Evolutionary conservation across 768 basidiomycete species (phyloP), one percentile per base, ranked within the genome.

Genomic region (Pleurotus platypus): DNA sequence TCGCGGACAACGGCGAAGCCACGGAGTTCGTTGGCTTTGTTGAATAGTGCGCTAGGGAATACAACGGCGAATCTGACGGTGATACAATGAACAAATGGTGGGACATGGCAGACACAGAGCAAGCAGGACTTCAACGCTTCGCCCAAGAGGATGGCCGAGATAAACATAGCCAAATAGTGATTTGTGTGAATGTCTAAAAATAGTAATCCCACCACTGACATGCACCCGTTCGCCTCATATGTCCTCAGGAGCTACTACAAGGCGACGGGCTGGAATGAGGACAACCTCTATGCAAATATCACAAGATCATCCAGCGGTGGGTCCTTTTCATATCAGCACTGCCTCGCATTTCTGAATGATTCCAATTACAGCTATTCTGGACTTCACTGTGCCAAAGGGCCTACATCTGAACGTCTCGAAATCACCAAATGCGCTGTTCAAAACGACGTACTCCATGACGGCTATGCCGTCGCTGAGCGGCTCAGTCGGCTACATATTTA

Each of bases 231-330:
- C 65, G 87, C 91, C 39, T 83, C 90, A 12, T 92, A 93, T 74
- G 88, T 98, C 57, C 78, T 98, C 38, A 87, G 89, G 61, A 87
- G 81, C 69, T 98, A 96, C 72, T 94, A 93, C 77, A 82, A 83
- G 62, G 86, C 85, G n/a, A 97, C 93, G 30, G 91, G 92, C 60
- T 98, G 96, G 96, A 94, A 94, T 64, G 92, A 96, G 68, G 95
- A 98, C 71, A 96, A 96, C 65, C 77, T 96, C 18, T 98, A 92
- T 66, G 84, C 89, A 2, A 92, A 95, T 62, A 64, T 98, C 45
- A 97, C 93, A 1, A 84, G 92, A 55, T 90, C 93, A 37, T 96
- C 94, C 1, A 87, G 82, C 73, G 90, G 94, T 96, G 35, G 60
- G 51, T 27, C 12, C 71, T 59, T 8, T 57, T n/a, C 58, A 2